Base-by-base conservation (phyloP, 257 asterid species). In the Capsicum pubescens region DNA sequence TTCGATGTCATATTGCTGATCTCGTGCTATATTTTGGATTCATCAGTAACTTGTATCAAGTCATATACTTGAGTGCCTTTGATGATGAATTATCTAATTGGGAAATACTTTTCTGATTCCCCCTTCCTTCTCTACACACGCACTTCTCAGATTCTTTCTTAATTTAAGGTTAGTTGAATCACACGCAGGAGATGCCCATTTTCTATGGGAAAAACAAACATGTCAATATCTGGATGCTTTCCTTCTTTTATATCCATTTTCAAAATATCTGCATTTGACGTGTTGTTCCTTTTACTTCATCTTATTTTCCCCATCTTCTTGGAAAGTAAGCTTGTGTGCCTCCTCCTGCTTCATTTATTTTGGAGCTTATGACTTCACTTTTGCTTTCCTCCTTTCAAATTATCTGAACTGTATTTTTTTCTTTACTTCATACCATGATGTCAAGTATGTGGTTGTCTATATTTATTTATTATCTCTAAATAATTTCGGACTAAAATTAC, bases 221-320 rank as follows among this genome's bases (percentile, higher is more conserved):
- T 39, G 44, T 39, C 44, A 39, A 39, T 39, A 39, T 39, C 44
- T 39, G 44, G 44, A 39, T 26, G 44, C 44, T 39, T 39, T 39
- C 44, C 44, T 39, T 39, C 44, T 39, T 39, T 3, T 39, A 39
- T 39, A 4, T 39, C 21, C 19, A 3, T 11, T 26, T 26, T 26
- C 32, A 26, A 26, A 21, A 19, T 74, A 50, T 72, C 9, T 74
- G 44, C 6, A 7, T 7, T 19, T 48, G 55, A n/a, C 21, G 0
- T 12, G 59, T 46, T 72, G 42, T 72, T 72, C 59, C 50, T 48
- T 74, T 74, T 74, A 50, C 10, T 74, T 50, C 80, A 74, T 74
- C 44, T 21, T 50, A 21, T 35, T 13, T 50, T 21, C 5, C 44
- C 44, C 44, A 19, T 26, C 61, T 74, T 21, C n/a, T 50, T 21